Evolutionary conservation across 805 yeast genomes (phyloP).

Genomic region (Myxozyma vanderwaltii): DNA sequence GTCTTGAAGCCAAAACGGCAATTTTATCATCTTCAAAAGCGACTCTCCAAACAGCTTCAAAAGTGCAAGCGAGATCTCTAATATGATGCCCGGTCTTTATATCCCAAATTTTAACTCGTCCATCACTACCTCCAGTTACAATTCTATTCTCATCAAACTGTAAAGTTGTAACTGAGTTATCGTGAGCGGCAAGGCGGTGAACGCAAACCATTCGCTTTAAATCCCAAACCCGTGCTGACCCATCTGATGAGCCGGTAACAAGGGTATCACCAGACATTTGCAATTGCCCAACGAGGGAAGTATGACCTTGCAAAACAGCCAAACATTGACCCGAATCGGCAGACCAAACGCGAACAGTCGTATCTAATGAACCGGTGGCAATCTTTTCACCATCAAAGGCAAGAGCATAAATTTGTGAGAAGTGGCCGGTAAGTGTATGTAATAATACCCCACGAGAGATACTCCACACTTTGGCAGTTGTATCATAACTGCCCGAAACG

Average conservation of each 20-base stretch:
- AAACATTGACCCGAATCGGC: conserved; percentile 82
- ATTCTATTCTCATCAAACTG: conserved; percentile 46
- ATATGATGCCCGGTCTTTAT: conserved; percentile 45
- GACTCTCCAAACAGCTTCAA: conserved; percentile 48
- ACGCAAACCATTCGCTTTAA: conserved; percentile 77
- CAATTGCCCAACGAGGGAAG: conserved; percentile 88
- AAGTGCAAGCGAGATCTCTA: conserved; percentile 43
- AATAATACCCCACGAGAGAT: conserved; percentile 86
- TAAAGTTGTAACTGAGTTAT: conserved; percentile 48
- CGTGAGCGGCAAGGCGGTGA: conserved; percentile 55
- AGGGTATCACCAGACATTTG: conserved; percentile 70
- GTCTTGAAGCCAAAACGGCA: conserved; percentile 43
- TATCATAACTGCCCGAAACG: conserved; percentile 86
- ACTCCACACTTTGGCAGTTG: conserved; percentile 90
- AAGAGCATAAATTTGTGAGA: conserved; percentile 84
- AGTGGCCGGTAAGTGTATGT: conserved; percentile 88
- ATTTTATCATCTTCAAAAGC: conserved; percentile 46
- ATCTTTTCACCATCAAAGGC: conserved; percentile 88
- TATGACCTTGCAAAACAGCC: conserved; percentile 76
- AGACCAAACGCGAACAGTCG: conserved; percentile 95
- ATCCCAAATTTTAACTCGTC: conserved; percentile 48
- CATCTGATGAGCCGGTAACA: conserved; percentile 85
- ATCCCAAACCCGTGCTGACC: conserved; percentile 81
- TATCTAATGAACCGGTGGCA: conserved; percentile 95
- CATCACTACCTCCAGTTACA: conserved; percentile 49